Base-by-base conservation (phyloP, 2,329 filamentous ascomycete species). In the Rutstroemia sp. region DNA sequence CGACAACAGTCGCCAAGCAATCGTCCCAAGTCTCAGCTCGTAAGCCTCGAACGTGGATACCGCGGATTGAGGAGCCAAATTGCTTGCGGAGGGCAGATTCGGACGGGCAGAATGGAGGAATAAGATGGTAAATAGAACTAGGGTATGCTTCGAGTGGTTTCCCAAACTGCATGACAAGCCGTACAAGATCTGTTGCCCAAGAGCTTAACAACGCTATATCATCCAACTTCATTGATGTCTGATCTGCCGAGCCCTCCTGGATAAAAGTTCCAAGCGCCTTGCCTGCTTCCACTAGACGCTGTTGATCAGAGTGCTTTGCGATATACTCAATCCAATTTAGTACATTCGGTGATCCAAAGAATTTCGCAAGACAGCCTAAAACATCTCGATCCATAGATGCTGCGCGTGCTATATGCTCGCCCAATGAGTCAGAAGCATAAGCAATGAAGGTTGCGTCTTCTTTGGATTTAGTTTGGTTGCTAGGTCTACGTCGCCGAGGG, bases 41-140 rank as follows among this genome's bases (percentile, higher is more conserved):
- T 8, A 63, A 42, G 3, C 65, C 65, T 10, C 47, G 14, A 19
- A 65, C 60, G 16, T 52, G 25, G 19, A 67, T 55, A 10, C 55
- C 42, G 9, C 59, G 48, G 1, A 27, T 16, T 34, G 54, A 51
- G 12, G 39, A 45, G 2, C 52, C 60, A 52, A 65, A 66, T 38
- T 64, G 60, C 39, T 56, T 62, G 9, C 49, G n/a, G 5, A 60
- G 54, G 3, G 58, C 58, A 19, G 17, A 60, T 7, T 59, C 57
- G 2, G 57, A 41, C n/a, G 70, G 71, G 50, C 69, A 72, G 48
- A 72, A 61, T 1, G 70, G 66, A 3, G 70, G 69, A 7, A 72
- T 67, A 1, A 70, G 61, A 44, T 61, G 63, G 54, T 65, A 67
- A 17, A 71, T 70, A 4, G 69, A 66, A 2, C 54, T 54, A 7